phyloP scores from a whole-genome alignment of 192 early-diverging fungal species.

The Linnemannia exigua region DNA sequence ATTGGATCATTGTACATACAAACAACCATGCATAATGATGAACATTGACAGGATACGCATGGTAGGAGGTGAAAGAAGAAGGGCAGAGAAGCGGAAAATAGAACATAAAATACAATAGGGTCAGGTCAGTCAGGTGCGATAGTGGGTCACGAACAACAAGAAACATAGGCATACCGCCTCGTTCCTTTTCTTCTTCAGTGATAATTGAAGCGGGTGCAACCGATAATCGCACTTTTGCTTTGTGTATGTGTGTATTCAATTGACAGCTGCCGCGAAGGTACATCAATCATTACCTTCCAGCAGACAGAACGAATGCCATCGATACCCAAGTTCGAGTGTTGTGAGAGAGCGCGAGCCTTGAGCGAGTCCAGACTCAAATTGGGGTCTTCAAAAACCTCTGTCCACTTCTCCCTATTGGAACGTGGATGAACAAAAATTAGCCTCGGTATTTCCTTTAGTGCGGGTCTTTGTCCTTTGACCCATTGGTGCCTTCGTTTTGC shows the following conservation, averaged over 20 bases:
- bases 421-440: not conserved
- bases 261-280: not conserved
- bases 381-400: slow-evolving; percentile 65
- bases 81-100: not conserved
- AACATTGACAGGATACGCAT: not conserved
- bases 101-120: not conserved
- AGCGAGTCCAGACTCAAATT: slow-evolving; percentile 60
- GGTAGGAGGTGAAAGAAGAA: not conserved
- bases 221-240: not conserved
- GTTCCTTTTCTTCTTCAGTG: not conserved
- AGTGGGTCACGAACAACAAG: not conserved
- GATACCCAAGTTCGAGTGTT: slow-evolving; percentile 61
- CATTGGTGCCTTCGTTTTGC: no score
- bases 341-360: slow-evolving; percentile 58
- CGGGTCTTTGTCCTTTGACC: no score
- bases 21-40: slow-evolving; percentile 1
- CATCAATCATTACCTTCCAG: slow-evolving; percentile 63
- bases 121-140: not conserved
- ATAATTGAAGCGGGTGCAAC: not conserved
- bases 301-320: slow-evolving; percentile 68
- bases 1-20: not conserved
- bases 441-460: not conserved
- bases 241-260: not conserved
- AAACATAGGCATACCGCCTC: not conserved
- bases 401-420: slow-evolving; percentile 57